Evolutionary conservation across 371 early-diverging fungal species (phyloP), one percentile per base, ranked within the genome.

Genomic region (Apophysomyces trapeziformis): DNA sequence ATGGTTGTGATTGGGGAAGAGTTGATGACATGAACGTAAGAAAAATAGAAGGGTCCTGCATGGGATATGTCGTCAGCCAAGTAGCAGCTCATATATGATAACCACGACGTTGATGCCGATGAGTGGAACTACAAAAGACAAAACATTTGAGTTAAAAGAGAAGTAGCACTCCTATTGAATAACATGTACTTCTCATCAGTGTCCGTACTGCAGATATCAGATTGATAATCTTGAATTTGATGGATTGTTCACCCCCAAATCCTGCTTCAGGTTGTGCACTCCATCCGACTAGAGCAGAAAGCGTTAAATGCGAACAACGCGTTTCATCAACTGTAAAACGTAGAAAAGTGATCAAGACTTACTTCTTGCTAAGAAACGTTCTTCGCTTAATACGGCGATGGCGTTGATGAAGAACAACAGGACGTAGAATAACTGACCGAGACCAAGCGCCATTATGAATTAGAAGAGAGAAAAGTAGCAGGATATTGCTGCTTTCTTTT

Each of bases 301-400:
- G n/a, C 13, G 61, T 50, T 7, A 36, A 43, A 36, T 38, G 45
- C 11, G 35, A n/a, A 2, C 26, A 41, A 41, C 41, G 41, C 41
- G 41, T 13, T 4, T 41, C 13, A 13, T 26, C 8, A 41, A 4
- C 4, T 41, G 4, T 41, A 35, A 26, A 26, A 2, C 2, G 26
- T 26, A 26, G 26, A 26, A 26, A 26, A 26, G 26, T 2, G 26
- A 26, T 26, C 26, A 26, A 38, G 43, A 5, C 87, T 76, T 90
- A 96, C 97, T 95, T 78, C 94, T 78, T 8, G 96, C 94, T 37
- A 98, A 85, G 70, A 98, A 98, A 38, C 98, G 88, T 61, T 98
- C 95, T 82, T 98, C 97, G 72, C 94, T 93, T 56, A 98, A 79
- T 57, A 98, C 88, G 44, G 96, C 97, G 38, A 98, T 84, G 44